phyloP scores from a whole-genome alignment of 768 basidiomycete species.

The Boletus rubroflammeus region DNA sequence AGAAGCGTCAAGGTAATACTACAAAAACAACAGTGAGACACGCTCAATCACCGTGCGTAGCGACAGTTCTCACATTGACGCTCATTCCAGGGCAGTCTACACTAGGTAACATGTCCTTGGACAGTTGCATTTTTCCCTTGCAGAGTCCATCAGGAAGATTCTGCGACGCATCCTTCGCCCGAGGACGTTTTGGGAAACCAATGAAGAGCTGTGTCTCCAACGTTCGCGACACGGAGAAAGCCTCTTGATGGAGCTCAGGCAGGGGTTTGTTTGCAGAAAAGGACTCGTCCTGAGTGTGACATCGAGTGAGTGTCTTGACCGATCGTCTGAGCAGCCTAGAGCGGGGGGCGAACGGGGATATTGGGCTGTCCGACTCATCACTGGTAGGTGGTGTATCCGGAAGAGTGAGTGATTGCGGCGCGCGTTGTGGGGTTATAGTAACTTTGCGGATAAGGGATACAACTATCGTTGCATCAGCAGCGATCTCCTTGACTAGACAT shows the following conservation, averaged over 20 bases:
- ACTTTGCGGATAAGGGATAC: constrained; percentile 63
- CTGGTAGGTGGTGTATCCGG: constrained; percentile 47
- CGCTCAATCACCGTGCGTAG: constrained; percentile 5
- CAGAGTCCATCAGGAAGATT: constrained; percentile 65
- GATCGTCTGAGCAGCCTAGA: constrained; percentile 31
- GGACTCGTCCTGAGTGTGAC: constrained; percentile 7
- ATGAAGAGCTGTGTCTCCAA: constrained; percentile 45
- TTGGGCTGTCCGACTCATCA: constrained; percentile 39
- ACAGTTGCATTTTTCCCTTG: constrained; percentile 53
- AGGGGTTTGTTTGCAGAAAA: constrained; percentile 21
- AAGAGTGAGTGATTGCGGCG: constrained; percentile 41
- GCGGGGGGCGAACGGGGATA: constrained; percentile 8
- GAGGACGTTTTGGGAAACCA: constrained; percentile 70
- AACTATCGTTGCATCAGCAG: constrained; percentile 67
- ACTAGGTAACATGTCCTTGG: constrained; percentile 57
- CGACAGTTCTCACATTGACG: constrained; percentile 51
- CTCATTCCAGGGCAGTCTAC: constrained; percentile 65
- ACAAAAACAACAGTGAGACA: constrained; percentile 5
- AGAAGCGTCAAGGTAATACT: constrained; percentile 75
- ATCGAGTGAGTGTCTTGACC: constrained; percentile 20
- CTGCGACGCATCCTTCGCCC: constrained; percentile 43
- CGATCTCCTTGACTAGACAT: constrained; percentile 57
- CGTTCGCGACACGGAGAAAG: constrained; percentile 23
- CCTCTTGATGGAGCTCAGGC: constrained; percentile 22
- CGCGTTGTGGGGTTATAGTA: constrained; percentile 42